Base-by-base conservation (phyloP, 495 filamentous ascomycete genomes). In the Antarctomyces pellizariae region DNA sequence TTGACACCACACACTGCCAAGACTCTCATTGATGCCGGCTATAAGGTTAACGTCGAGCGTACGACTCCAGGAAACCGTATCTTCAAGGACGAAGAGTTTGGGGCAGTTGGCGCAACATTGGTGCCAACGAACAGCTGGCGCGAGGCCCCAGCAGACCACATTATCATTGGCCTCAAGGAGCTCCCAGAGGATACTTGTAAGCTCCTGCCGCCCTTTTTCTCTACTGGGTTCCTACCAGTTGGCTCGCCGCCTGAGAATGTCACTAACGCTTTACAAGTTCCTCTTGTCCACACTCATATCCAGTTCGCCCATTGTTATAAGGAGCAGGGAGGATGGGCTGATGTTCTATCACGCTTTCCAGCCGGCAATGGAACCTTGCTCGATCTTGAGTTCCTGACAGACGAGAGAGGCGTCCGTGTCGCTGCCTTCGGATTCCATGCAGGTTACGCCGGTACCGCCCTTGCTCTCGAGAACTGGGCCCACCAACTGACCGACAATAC, bases 81-180 rank as follows among this genome's bases (percentile, higher is more conserved):
- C 38, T 93, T 89, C 44, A 66, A 79, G 18, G 78, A 84, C 50
- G 47, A 40, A 9, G 66, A 71, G 41, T 71, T 66, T 33, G 54
- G 53, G 37, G 49, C 44, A 11, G 56, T 67, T 11, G 82, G 80
- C 16, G 74, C 70, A 14, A 70, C 54, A 3, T 55, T 93, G n/a
- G 75, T 92, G 3, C 66, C 70, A 9, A 71, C 77, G 39, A 71
- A 75, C 16, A 77, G 67, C 24, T 95, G 86, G 84, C 57, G 45
- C 10, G 49, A 62, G 29, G 76, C 70, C 0, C 79, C 86, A 13
- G 54, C 59, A 36, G 67, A 79, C 31, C 66, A 83, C 41, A 77
- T 80, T 41, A 78, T 90, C 39, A 59, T 93, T 34, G 84, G 86
- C 19, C 59, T 97, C 25, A 97, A 97, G 62, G 86, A 93, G 55